phyloP scores from a whole-genome alignment of 331 rosid species.

The Acacia pycnantha region DNA sequence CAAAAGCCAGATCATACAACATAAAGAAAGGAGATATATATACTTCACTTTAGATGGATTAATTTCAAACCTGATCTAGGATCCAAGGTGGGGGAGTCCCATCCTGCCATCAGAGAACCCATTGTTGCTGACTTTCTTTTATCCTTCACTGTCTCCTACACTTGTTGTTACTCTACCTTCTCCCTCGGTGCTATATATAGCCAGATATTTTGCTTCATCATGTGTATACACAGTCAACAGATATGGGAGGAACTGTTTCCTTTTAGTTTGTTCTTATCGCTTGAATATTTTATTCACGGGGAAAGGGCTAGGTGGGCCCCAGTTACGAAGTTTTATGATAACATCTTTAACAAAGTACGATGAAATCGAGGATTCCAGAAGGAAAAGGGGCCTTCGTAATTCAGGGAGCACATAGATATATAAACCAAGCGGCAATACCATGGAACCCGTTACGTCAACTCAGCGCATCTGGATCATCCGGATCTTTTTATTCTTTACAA shows the following conservation, averaged over 20 bases:
- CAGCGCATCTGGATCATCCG: too few species aligned
- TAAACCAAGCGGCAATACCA: background rate
- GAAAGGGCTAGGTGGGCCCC: constrained; percentile 16
- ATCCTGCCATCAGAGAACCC: constrained; percentile 89
- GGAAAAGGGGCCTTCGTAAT: background rate
- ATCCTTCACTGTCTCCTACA: background rate
- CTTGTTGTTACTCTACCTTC: background rate
- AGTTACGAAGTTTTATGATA: background rate
- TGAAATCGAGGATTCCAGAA: background rate
- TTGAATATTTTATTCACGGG: background rate
- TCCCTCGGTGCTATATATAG: background rate
- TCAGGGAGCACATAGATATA: constrained; percentile 19
- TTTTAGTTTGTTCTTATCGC: background rate
- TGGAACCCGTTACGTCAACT: too few species aligned
- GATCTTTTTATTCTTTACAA: too few species aligned
- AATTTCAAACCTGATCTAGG: constrained; percentile 46
- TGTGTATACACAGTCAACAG: too few species aligned
- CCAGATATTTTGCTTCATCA: background rate
- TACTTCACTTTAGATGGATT: background rate
- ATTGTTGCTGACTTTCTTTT: constrained; percentile 21
- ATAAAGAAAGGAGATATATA: background rate
- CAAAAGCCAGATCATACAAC: background rate
- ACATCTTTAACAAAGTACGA: background rate
- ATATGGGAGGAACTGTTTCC: too few species aligned
- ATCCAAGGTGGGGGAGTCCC: constrained; percentile 46